Evolutionary conservation across 495 filamentous ascomycete genomes (phyloP), one percentile per base, ranked within the genome.

Genomic region (Aspergillus baeticus): DNA sequence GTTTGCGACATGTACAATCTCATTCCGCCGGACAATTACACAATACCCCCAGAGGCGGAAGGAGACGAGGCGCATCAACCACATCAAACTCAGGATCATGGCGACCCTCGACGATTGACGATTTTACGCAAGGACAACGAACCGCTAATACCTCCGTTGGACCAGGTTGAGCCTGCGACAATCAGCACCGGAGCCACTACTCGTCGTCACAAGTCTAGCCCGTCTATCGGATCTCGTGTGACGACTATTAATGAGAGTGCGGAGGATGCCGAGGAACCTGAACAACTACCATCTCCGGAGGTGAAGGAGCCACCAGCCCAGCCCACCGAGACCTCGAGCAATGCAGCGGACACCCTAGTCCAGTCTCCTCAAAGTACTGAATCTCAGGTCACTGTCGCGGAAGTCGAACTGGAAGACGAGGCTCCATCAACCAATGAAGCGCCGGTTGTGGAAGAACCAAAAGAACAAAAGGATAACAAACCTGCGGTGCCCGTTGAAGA

Each of bases 11-110:
- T 84, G 61, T 98, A 96, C 70, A 81, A 83, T 37, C 81, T 98
- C 26, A 87, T 98, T 42, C 91, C 90, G 2, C 84, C 90, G 51
- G 94, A 98, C 68, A 96, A 92, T 66, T 96, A 96, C 71, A 98
- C 95, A 38, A 85, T 98, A 47, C 93, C 94, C 2, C 83, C 87
- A 11, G 92, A 98, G 67, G 95, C 95, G 3, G 94, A 98, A 66
- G 93, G 91, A 11, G 63, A 89, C 1, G 81, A 79, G 57, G 66
- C 68, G 29, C 78, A 86, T 51, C 72, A 64, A 46, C 57, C 48
- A 42, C 38, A 39, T 10, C 69, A 75, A 46, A 38, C 54, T 35
- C 60, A 64, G 37, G 67, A 74, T 21, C 65, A 64, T 20, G 35
- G 62, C 59, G 59, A 78, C 61, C 57, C 66, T 59, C 67, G 75